Evolutionary conservation across 768 basidiomycete species (phyloP).

Genomic region (Pseudohyphozyma bogoriensis): DNA sequence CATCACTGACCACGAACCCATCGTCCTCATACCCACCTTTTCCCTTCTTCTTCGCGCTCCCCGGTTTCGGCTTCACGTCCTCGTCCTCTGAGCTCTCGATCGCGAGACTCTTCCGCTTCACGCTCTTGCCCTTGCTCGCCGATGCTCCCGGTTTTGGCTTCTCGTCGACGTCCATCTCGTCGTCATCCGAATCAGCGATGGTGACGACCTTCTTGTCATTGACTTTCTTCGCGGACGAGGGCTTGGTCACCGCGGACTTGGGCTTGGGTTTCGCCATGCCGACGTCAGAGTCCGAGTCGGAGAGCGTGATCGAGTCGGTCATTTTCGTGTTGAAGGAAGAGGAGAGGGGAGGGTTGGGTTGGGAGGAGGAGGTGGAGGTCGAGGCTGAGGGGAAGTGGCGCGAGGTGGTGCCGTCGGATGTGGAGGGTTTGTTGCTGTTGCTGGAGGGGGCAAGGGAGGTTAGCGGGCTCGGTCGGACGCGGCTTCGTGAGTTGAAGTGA

Average conservation of each 20-base stretch:
- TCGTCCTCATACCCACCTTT: too few species aligned
- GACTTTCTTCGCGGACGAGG: background rate
- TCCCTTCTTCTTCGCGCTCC: background rate
- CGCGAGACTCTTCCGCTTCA: background rate
- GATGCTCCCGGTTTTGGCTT: background rate
- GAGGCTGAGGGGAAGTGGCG: background rate
- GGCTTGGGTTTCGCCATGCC: background rate
- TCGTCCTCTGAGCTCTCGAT: background rate
- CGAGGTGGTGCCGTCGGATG: background rate
- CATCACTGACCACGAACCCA: too few species aligned
- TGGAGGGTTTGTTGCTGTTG: too few species aligned
- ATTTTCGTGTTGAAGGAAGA: background rate
- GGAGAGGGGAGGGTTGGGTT: background rate
- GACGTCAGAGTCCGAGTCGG: background rate
- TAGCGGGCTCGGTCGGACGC: background rate
- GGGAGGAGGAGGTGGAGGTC: background rate
- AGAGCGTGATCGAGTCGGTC: conserved; percentile 2
- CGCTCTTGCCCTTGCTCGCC: background rate
- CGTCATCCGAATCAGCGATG: background rate
- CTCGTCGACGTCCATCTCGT: background rate
- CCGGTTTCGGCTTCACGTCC: background rate
- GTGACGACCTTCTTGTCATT: background rate
- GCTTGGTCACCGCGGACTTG: background rate
- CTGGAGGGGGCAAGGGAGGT: background rate
- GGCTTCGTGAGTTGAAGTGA: too few species aligned